A percentile compares a stretch with the other conserved stretches of the same genome.
Evolutionary conservation across 2,329 filamentous ascomycete genomes (phyloP).

Genomic region (Claviceps arundinis): DNA sequence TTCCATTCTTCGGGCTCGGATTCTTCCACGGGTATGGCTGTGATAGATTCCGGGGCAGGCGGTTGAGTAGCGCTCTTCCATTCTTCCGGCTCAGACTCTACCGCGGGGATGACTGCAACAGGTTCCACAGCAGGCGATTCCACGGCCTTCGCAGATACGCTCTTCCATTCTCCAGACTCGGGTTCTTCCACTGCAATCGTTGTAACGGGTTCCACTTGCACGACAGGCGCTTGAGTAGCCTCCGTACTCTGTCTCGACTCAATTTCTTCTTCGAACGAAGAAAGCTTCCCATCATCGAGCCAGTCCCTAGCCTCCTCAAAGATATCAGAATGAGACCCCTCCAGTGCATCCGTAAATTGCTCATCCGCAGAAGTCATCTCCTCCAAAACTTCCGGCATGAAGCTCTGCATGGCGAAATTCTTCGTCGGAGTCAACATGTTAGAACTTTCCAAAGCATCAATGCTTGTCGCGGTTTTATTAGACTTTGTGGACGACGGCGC

Average conservation of each 20-base stretch:
- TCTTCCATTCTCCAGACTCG: constrained; percentile 8
- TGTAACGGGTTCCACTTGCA: not conserved
- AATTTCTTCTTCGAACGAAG: not conserved
- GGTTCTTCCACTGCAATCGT: constrained; percentile 4
- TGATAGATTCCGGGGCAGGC: not conserved
- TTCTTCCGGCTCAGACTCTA: constrained; percentile 8
- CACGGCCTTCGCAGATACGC: constrained; percentile 7
- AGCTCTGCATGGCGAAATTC: constrained; percentile 6
- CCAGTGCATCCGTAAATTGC: constrained; percentile 22
- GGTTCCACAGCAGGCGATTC: constrained; percentile 3
- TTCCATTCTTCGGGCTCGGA: constrained; percentile 8
- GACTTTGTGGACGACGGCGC: constrained; percentile 22
- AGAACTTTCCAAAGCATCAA: constrained; percentile 11
- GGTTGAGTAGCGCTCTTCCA: constrained; percentile 6
- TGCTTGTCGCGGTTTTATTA: constrained; percentile 13
- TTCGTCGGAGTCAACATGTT: constrained; percentile 15
- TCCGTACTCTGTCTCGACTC: constrained; percentile 4
- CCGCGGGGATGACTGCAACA: constrained; percentile 1
- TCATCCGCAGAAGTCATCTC: constrained; percentile 22
- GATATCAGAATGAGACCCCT: constrained; percentile 12
- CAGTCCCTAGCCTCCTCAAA: constrained; percentile 10
- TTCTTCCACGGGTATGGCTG: constrained; percentile 5
- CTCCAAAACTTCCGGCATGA: constrained; percentile 14
- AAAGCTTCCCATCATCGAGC: constrained; percentile 4
- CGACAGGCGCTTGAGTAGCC: constrained; percentile 4